Evolutionary conservation across 768 basidiomycete species (phyloP), one percentile per base, ranked within the genome.

Genomic region (Austroboletus eburneus): DNA sequence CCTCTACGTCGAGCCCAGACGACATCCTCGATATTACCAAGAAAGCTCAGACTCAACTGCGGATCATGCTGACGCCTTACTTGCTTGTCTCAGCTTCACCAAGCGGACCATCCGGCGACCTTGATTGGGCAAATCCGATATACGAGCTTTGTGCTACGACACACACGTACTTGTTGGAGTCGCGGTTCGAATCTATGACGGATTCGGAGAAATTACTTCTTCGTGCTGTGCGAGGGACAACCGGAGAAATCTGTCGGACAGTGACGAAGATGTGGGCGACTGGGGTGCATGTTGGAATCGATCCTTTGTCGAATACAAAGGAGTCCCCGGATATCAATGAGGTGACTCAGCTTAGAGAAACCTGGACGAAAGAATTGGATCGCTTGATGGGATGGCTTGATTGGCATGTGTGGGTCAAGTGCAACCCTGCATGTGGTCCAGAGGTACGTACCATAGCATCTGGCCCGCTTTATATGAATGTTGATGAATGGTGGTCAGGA

Each of bases 381-480:
- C 49, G 40, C 3, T 52, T 80, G 18, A 75, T 79, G 69, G 37
- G 30, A 0, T 80, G 79, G 78, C 59, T 80, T 0, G 78, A 74
- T 49, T 81, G 79, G 78, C 69, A 61, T 32, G 57, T 68, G 7
- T 80, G 79, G 78, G 53, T 71, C 2, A 73, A 63, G 36, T 80
- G 79, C 42, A 59, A 56, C 3, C 77, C 78, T 22, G 67, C 57
- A 1, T 81, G 79, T 60, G 56, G 55, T 9, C 58, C 62, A 24
- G 72, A 78, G 64, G 78, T 78, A 39, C 2, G 70, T 63, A n/a
- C 21, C 14, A 25, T 13, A 4, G n/a, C 5, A 13, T 5, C 12
- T 27, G 5, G 5, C 7, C 12, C 27, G 12, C 8, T 17, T 35
- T 22, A 16, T 18, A 12, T 13, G 14, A 16, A 17, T 14, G 24